phyloP scores from a whole-genome alignment of 2,329 filamentous ascomycete species.

The Fusarium azukiicola region DNA sequence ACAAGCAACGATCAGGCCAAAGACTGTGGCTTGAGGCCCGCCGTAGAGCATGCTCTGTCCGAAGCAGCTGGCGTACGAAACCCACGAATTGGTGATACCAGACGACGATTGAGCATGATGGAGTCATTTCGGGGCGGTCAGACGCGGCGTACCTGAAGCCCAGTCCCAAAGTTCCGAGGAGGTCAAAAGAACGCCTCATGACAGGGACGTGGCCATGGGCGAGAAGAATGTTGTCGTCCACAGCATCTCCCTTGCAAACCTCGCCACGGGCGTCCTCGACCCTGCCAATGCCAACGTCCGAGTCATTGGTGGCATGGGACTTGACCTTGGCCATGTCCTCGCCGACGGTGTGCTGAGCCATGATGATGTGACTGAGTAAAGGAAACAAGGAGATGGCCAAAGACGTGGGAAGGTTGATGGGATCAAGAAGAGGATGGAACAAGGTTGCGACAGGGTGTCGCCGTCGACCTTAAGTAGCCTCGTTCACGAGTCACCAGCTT shows the following conservation, averaged over 20 bases:
- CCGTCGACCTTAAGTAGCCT: constrained; percentile 11
- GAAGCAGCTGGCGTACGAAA: constrained; percentile 45
- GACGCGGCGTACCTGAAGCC: constrained; percentile 28
- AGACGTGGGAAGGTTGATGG: background rate
- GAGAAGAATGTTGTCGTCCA: constrained; percentile 40
- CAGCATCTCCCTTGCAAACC: constrained; percentile 12
- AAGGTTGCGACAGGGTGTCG: background rate
- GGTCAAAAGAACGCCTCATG: constrained; percentile 38
- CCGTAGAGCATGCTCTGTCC: constrained; percentile 40
- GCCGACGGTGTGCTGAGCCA: constrained; percentile 21
- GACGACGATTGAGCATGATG: background rate
- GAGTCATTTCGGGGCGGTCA: background rate
- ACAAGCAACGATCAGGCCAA: constrained; percentile 44
- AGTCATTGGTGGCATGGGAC: constrained; percentile 19
- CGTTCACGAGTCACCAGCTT: background rate
- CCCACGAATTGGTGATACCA: constrained; percentile 46
- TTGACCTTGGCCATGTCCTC: constrained; percentile 28
- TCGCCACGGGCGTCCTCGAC: constrained; percentile 3
- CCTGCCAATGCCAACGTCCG: constrained; percentile 24
- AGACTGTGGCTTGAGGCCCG: constrained; percentile 41
- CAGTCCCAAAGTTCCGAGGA: constrained; percentile 39
- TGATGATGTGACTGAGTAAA: constrained; percentile 10
- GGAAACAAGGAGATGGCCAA: constrained; percentile 2
- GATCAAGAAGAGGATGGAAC: background rate
- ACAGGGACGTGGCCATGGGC: constrained; percentile 44